Conservation (phyloP, 1,284 basidiomycete genomes). For the Cutaneotrichosporon cutaneum region DNA sequence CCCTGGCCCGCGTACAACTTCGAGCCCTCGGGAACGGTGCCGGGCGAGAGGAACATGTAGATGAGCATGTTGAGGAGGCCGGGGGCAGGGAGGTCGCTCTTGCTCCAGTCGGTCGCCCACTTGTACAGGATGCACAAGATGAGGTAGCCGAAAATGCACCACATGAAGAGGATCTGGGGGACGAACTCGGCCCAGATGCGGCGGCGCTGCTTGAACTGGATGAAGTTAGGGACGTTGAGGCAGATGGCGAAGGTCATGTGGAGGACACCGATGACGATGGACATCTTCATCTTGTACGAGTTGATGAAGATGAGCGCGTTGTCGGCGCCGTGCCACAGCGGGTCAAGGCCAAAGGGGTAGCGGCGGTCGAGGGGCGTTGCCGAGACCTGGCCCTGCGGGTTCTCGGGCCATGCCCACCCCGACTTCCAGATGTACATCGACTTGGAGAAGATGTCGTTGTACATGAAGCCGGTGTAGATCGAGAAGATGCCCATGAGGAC, state of each 20-base stretch:
- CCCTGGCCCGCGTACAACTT: constrained; percentile 86
- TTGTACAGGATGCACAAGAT: constrained; percentile 95
- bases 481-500: constrained; percentile 95
- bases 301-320: constrained; percentile 94
- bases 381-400: constrained; percentile 56
- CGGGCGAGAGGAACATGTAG: constrained; percentile 87
- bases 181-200: constrained; percentile 94
- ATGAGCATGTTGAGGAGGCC: constrained; percentile 95
- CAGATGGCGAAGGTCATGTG: constrained; percentile 99
- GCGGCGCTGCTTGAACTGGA: constrained; percentile 81
- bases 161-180: constrained; percentile 95
- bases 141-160: constrained; percentile 96
- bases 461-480: constrained; percentile 93
- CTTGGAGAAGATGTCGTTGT: constrained; percentile 99
- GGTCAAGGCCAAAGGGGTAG: constrained; percentile 94
- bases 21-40: constrained; percentile 66
- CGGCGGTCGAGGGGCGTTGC: constrained; percentile 65
- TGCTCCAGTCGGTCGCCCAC: constrained; percentile 90
- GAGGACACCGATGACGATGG: constrained; percentile 91
- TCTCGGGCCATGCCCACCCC: constrained; percentile 77
- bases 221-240: constrained; percentile 90
- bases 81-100: constrained; percentile 70
- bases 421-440: constrained; percentile 83
- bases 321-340: constrained; percentile 90
- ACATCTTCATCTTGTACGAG: constrained; percentile 99